Conservation (phyloP, 176 grass and related monocot genomes). For the Aegilops speltoides region DNA sequence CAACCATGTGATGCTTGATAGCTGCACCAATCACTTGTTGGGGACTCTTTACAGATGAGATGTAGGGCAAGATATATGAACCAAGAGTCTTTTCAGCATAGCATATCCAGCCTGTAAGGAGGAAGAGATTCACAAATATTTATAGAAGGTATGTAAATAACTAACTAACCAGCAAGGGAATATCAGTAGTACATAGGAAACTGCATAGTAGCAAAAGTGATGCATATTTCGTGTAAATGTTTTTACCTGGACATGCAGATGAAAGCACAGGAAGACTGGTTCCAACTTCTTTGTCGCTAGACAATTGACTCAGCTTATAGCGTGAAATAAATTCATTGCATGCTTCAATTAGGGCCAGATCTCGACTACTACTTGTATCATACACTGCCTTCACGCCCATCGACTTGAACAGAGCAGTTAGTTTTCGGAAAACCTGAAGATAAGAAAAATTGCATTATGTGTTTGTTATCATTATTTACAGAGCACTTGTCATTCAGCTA, state of each 20-base stretch:
- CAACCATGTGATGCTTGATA: conserved; percentile 79
- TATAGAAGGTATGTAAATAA: neutral
- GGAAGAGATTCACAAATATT: conserved; percentile 1
- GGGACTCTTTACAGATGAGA: conserved; percentile 98
- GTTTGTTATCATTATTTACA: neutral
- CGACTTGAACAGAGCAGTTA: conserved; percentile 77
- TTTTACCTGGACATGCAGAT: conserved; percentile 88
- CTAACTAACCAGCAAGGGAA: neutral
- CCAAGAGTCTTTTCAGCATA: conserved; percentile 99
- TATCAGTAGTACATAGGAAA: neutral
- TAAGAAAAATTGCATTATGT: neutral
- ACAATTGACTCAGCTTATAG: conserved; percentile 47
- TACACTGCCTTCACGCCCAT: conserved; percentile 85
- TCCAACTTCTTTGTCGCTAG: conserved; percentile 50
- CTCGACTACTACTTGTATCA: conserved; percentile 84
- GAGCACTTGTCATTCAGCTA: neutral
- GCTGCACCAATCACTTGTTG: conserved; percentile 86
- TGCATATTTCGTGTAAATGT: neutral
- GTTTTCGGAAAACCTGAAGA: conserved; percentile 78
- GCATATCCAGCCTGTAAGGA: conserved; percentile 85
- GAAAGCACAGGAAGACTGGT: conserved; percentile 72
- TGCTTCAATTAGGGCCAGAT: conserved; percentile 83
- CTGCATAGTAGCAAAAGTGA: neutral
- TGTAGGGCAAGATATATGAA: conserved; percentile 91
- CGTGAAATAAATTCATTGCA: conserved; percentile 96